A percentile compares a stretch with the other conserved stretches of the same genome.
phyloP scores from a whole-genome alignment of 768 basidiomycete species.

The Lyophyllum semitale region DNA sequence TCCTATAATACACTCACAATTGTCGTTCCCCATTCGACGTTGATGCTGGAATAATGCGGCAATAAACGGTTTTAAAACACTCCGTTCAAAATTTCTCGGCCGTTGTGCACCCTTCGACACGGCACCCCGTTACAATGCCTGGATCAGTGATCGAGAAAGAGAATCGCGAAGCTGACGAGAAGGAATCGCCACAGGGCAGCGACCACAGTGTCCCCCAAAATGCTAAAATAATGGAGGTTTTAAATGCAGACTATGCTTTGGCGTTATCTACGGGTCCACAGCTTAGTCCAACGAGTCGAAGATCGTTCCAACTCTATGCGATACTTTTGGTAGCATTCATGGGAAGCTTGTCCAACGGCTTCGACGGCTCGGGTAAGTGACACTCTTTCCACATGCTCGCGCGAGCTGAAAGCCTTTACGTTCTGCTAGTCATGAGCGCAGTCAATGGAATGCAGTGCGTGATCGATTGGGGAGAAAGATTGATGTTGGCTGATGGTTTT shows the following conservation, averaged over 20 bases:
- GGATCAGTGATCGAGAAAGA: conserved; percentile 14
- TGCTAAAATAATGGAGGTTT: conserved; percentile 26
- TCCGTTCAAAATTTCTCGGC: not conserved
- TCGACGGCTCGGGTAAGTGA: conserved; percentile 44
- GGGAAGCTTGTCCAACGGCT: conserved; percentile 48
- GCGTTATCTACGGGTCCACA: conserved; percentile 46
- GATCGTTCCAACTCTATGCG: conserved; percentile 42
- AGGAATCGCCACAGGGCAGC: not conserved
- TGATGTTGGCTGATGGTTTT: not conserved
- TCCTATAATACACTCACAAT: not conserved
- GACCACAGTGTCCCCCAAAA: conserved; percentile 9
- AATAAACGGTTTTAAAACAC: not conserved
- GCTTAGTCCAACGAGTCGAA: conserved; percentile 36
- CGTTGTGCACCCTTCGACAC: not conserved
- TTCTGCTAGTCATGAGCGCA: conserved; percentile 42
- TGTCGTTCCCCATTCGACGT: not conserved
- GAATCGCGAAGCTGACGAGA: conserved; percentile 10
- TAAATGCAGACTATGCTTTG: conserved; percentile 44
- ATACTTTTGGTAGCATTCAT: conserved; percentile 46
- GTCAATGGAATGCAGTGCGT: conserved; percentile 49
- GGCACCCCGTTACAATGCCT: conserved; percentile 13
- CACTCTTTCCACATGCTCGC: not conserved
- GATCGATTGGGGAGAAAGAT: not conserved
- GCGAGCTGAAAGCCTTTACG: not conserved
- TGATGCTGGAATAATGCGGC: not conserved